Evolutionary conservation across 2,329 filamentous ascomycete species (phyloP).

Genomic region (Colletotrichum shisoi): DNA sequence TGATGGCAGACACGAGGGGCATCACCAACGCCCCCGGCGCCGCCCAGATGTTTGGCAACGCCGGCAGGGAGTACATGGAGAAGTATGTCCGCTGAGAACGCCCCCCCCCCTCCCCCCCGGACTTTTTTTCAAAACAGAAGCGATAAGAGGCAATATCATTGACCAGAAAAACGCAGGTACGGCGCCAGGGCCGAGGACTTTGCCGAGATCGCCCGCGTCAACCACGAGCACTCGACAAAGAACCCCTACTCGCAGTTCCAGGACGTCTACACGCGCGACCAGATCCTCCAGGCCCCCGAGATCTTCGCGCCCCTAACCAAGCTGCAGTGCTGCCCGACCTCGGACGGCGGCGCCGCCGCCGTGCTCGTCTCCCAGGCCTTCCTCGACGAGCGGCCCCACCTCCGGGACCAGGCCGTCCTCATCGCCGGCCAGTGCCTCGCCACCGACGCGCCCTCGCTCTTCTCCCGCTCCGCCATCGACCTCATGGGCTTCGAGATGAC

Average conservation of each 20-base stretch:
- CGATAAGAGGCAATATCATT: not conserved
- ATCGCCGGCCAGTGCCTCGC: slow-evolving; percentile 88
- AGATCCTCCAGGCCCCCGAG: slow-evolving; percentile 77
- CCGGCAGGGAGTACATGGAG: slow-evolving; percentile 92
- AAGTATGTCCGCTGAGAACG: slow-evolving; percentile 62
- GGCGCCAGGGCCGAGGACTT: slow-evolving; percentile 87
- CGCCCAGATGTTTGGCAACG: slow-evolving; percentile 95
- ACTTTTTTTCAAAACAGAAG: not conserved
- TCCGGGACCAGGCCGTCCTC: slow-evolving; percentile 81
- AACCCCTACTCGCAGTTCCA: slow-evolving; percentile 99
- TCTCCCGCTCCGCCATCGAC: slow-evolving; percentile 82
- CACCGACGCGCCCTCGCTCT: slow-evolving; percentile 83
- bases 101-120: too few species aligned
- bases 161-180: slow-evolving; percentile 60
- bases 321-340: slow-evolving; percentile 98
- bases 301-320: slow-evolving; percentile 91
- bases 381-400: slow-evolving; percentile 82
- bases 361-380: slow-evolving; percentile 90
- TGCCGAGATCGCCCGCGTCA: slow-evolving; percentile 90
- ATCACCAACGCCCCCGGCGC: slow-evolving; percentile 83
- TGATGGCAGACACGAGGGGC: slow-evolving; percentile 86
- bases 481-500: slow-evolving; percentile 90
- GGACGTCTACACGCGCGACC: slow-evolving; percentile 85
- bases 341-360: slow-evolving; percentile 87
- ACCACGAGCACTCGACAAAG: slow-evolving; percentile 87